Evolutionary conservation across 2,329 filamentous ascomycete species (phyloP).

Genomic region (Ceratocystis lukuohia): DNA sequence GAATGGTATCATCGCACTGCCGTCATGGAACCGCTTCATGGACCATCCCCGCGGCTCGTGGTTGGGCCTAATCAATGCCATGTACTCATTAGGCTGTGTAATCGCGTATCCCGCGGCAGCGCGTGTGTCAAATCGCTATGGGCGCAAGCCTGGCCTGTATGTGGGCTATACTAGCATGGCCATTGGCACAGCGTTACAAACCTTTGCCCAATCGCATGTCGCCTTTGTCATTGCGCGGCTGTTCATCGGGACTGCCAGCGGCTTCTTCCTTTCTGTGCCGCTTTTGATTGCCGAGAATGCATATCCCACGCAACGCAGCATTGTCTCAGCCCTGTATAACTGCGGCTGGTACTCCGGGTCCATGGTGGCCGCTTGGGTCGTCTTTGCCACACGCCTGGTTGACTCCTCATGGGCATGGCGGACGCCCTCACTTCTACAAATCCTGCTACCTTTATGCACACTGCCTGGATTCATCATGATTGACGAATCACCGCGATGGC

Average conservation of each 20-base stretch:
- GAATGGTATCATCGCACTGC: constrained; percentile 35
- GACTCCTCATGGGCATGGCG: constrained; percentile 28
- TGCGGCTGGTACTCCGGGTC: constrained; percentile 33
- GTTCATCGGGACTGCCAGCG: constrained; percentile 28
- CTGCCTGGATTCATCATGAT: constrained; percentile 23
- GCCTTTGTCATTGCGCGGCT: constrained; percentile 46
- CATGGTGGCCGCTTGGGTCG: constrained; percentile 35
- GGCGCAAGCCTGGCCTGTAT: constrained; percentile 35
- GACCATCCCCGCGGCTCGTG: constrained; percentile 29
- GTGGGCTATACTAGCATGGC: constrained; percentile 33
- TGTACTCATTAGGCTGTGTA: constrained; percentile 40
- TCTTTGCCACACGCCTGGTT: constrained; percentile 30
- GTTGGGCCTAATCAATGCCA: constrained; percentile 37
- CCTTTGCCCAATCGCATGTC: constrained; percentile 28
- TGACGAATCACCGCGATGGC: constrained; percentile 28
- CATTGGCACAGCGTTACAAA: constrained; percentile 25
- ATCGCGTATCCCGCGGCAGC: constrained; percentile 35
- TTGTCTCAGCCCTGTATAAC: constrained; percentile 45
- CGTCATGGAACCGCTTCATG: constrained; percentile 24
- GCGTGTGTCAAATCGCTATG: constrained; percentile 34
- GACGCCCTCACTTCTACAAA: constrained; percentile 31
- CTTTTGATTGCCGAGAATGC: constrained; percentile 51
- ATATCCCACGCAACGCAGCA: constrained; percentile 48
- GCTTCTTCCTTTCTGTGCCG: constrained; percentile 47
- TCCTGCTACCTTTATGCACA: constrained; percentile 31